Percentiles rank a stretch among this genome's conserved stretches.
phyloP scores from a whole-genome alignment of 768 basidiomycete genomes.

The Lactifluus echinatus region DNA sequence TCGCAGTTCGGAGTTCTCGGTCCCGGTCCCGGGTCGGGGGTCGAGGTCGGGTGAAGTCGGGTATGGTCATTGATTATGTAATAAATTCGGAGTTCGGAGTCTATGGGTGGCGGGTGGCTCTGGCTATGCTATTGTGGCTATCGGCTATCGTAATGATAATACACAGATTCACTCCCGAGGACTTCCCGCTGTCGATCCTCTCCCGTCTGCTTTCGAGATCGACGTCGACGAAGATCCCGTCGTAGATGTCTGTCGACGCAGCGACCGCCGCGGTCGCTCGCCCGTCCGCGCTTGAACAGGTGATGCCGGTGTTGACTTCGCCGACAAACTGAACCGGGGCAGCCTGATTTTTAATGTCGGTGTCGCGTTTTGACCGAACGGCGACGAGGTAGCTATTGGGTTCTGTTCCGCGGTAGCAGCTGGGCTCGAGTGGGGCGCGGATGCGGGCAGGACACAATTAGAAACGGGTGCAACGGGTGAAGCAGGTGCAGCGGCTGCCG shows the following conservation, averaged over 20 bases:
- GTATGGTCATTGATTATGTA: background rate
- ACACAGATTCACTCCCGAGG: constrained; percentile 10
- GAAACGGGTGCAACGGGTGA: background rate
- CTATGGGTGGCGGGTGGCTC: too few relatives aligned
- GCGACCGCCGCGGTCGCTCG: constrained; percentile 15
- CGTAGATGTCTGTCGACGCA: constrained; percentile 16
- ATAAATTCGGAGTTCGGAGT: background rate
- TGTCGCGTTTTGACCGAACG: background rate
- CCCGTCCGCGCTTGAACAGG: constrained; percentile 5
- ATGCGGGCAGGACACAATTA: background rate
- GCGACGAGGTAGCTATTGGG: constrained; percentile 5
- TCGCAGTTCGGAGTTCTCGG: too few relatives aligned
- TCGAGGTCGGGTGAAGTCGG: background rate
- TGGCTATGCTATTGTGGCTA: too few relatives aligned
- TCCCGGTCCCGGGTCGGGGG: too few relatives aligned
- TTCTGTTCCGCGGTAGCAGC: background rate
- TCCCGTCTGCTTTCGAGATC: constrained; percentile 10
- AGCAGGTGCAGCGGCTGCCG: too few relatives aligned
- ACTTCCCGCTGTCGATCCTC: constrained; percentile 9
- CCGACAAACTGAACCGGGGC: constrained; percentile 10
- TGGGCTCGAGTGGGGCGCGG: background rate
- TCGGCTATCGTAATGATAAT: background rate
- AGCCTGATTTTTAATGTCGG: constrained; percentile 17
- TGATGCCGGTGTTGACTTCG: constrained; percentile 9
- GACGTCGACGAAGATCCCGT: constrained; percentile 18